These are phyloP conservation scores for Eruca vesicaria DNA, from an alignment of 441 rosid genomes.

Conservation along the genomic window DNA sequence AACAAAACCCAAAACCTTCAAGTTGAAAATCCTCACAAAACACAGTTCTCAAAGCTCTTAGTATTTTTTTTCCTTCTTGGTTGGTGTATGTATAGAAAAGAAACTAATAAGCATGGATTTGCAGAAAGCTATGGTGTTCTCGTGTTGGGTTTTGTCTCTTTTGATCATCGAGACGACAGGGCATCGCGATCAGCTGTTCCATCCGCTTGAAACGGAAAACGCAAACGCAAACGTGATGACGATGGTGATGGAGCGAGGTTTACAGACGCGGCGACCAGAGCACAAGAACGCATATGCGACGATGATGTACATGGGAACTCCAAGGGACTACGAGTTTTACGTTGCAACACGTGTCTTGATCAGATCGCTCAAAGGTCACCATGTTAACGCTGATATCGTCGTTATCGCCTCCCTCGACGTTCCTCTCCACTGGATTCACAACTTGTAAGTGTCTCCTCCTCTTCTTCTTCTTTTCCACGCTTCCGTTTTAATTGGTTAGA, in stretches of 20 bases:
- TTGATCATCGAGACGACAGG: slow-evolving; percentile 4
- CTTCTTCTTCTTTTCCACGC: background rate
- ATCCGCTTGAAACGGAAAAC: background rate
- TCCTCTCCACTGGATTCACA: slow-evolving; percentile 73
- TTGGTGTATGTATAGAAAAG: background rate
- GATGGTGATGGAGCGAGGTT: slow-evolving; percentile 11
- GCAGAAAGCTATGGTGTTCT: background rate
- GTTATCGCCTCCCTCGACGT: slow-evolving; percentile 94
- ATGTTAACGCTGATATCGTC: slow-evolving; percentile 84
- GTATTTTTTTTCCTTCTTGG: background rate
- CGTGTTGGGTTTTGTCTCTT: slow-evolving; percentile 13
- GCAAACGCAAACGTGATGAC: slow-evolving; percentile 7
- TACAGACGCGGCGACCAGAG: slow-evolving; percentile 31
- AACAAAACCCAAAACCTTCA: background rate
- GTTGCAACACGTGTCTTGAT: slow-evolving; percentile 86
- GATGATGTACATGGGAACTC: slow-evolving; percentile 99
- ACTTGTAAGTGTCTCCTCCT: slow-evolving; percentile 53
- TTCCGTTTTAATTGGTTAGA: background rate
- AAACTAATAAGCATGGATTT: slow-evolving; percentile 9
- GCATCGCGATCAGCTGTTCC: background rate
- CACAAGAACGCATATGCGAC: slow-evolving; percentile 88
- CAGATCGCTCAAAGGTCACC: slow-evolving; percentile 64
- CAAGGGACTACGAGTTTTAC: slow-evolving; percentile 94
- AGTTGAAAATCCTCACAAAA: background rate
- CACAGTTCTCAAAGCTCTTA: background rate